These are phyloP conservation scores for Pichia sp. DNA, from an alignment of 1,139 yeast species.

Conservation along the genomic window DNA sequence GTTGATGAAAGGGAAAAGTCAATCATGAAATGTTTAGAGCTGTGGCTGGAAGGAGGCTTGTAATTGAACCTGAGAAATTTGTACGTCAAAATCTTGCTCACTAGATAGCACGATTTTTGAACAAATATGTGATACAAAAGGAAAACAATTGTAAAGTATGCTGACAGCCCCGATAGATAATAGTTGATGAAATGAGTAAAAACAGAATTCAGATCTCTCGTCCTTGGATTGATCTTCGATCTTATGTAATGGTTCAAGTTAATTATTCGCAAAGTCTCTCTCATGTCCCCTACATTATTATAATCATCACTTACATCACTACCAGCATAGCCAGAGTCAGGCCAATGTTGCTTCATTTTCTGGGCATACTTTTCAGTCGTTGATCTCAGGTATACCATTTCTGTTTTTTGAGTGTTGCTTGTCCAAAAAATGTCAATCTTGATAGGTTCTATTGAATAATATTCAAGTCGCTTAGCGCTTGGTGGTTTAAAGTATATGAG, in stretches of 20 bases:
- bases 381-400: conserved; percentile 9
- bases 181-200: background rate
- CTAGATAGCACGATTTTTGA: conserved; percentile 8
- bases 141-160: conserved; percentile 2
- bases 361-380: conserved; percentile 23
- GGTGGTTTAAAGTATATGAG: conserved; percentile 70
- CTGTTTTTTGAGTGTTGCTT: conserved; percentile 16
- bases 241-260: conserved; percentile 25
- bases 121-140: conserved; percentile 9
- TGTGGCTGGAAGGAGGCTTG: background rate
- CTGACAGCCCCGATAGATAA: background rate
- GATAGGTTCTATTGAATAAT: conserved; percentile 66
- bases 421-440: conserved; percentile 44
- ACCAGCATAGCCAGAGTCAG: background rate
- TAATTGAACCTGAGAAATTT: conserved; percentile 7
- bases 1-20: conserved; percentile 7
- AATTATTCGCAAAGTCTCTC: conserved; percentile 22
- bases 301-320: background rate
- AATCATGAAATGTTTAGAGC: background rate
- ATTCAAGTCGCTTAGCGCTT: conserved; percentile 64
- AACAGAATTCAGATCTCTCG: too few species aligned
- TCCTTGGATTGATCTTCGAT: conserved; percentile 14
- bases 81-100: conserved; percentile 10
- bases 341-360: conserved; percentile 24
- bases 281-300: conserved; percentile 13